phyloP scores from a whole-genome alignment of 179 eudicot genomes.

The Drosera spatulata region DNA sequence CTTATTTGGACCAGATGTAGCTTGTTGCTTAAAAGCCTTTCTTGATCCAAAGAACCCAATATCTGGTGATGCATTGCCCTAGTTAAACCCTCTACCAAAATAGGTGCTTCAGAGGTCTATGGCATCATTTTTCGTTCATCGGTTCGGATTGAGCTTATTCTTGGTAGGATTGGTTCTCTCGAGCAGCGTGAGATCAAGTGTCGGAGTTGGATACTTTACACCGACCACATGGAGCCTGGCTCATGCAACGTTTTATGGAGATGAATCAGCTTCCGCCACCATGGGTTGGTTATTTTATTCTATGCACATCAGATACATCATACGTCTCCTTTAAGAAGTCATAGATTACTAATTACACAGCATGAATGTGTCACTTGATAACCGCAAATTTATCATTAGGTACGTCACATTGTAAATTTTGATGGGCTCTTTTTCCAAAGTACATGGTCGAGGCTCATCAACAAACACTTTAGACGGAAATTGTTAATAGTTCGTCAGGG shows the following conservation, averaged over 20 bases:
- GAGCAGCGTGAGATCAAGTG: neutral
- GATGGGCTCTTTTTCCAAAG: too few species aligned
- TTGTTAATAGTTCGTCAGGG: too few species aligned
- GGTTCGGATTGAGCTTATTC: neutral
- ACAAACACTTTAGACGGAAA: too few species aligned
- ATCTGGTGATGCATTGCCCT: too few species aligned
- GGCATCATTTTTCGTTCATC: neutral
- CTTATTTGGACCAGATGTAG: too few species aligned
- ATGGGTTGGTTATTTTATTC: conserved; percentile 23
- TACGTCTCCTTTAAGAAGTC: neutral
- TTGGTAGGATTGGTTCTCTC: neutral
- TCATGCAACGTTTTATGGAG: conserved; percentile 60
- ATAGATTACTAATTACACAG: neutral
- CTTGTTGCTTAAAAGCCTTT: too few species aligned
- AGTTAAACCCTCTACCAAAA: too few species aligned
- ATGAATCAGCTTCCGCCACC: conserved; percentile 42
- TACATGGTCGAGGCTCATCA: too few species aligned
- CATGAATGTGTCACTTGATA: neutral
- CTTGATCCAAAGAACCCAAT: too few species aligned
- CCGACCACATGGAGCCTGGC: conserved; percentile 35
- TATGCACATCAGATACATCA: neutral
- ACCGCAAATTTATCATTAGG: too few species aligned
- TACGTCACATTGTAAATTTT: too few species aligned
- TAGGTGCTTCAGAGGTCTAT: neutral
- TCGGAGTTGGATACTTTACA: conserved; percentile 11